Percentiles rank a stretch among this genome's conserved stretches.
These are phyloP conservation scores for Leccinum sublutescens DNA, from an alignment of 768 basidiomycete genomes.

Conservation along the genomic window DNA sequence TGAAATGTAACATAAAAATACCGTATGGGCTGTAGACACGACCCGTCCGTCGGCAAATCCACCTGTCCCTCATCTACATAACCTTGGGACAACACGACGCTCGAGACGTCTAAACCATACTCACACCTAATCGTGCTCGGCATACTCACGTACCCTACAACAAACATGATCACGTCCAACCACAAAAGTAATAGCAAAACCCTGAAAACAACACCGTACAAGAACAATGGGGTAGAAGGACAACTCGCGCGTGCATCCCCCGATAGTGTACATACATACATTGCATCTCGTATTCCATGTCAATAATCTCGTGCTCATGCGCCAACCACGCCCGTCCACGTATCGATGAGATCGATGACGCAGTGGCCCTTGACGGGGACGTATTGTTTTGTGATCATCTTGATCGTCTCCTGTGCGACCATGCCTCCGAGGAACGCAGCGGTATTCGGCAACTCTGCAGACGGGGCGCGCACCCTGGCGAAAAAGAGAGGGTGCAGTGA, in stretches of 20 bases:
- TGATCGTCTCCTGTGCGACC: slow-evolving; percentile 95
- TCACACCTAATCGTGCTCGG: neutral
- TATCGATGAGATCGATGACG: slow-evolving; percentile 80
- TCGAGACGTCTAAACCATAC: neutral
- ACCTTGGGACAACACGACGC: neutral
- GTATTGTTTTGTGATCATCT: slow-evolving; percentile 95
- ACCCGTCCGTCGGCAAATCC: neutral
- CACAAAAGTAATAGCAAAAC: neutral
- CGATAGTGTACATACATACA: neutral
- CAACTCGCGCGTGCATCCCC: neutral
- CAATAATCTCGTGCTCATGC: slow-evolving; percentile 11
- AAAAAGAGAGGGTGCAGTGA: neutral
- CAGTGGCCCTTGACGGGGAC: slow-evolving; percentile 85
- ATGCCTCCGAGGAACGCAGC: slow-evolving; percentile 93
- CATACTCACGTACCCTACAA: slow-evolving; percentile 12
- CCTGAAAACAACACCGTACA: neutral
- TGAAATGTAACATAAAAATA: too few relatives aligned
- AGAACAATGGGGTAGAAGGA: neutral
- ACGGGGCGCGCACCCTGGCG: slow-evolving; percentile 70
- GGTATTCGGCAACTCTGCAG: slow-evolving; percentile 87
- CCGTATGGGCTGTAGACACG: too few relatives aligned
- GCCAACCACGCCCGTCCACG: slow-evolving; percentile 62
- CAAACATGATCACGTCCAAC: slow-evolving; percentile 8
- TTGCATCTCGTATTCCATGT: neutral
- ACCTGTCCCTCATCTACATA: too few relatives aligned